Evolutionary conservation across 1,139 yeast species (phyloP), one percentile per base, ranked within the genome.

Genomic region (Yamadazyma conglobata): DNA sequence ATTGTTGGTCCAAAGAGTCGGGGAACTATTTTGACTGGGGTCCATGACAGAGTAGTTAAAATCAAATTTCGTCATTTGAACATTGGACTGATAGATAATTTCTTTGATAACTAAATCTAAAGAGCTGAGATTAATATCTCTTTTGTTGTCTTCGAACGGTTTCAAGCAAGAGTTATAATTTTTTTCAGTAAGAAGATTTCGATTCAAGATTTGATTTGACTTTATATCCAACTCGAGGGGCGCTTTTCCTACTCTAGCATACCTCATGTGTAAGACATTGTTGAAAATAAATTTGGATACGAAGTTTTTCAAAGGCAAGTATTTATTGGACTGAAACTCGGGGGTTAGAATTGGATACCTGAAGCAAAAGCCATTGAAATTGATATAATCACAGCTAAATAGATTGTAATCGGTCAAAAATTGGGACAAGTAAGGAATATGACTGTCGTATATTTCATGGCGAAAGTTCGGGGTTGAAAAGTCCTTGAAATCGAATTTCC

Each of bases 331-430:
- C 6, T 18, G 22, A 6, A 10, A 10, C 3, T 15, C 25, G 5
- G 25, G 25, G 10, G n/a, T 19, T 5, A 64, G 37, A 2, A 72
- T 28, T 0, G 79, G 78, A 7, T 50, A 44, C 28, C 78, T 46
- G 50, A 70, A 69, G 33, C 52, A 60, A 24, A 56, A 50, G 2
- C 47, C 31, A 19, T 42, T 35, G 36, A 71, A 33, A 14, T 67
- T 60, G 21, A 91, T 40, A 88, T 93, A 83, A 5, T 82, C 80
- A 54, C 96, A 86, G 1, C 96, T 94, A 52, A 72, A 86, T 22
- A 89, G 57, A 48, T 89, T 89, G 55, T 71, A 87, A 49, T 93
- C 98, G 0, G 86, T 67, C 23, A 86, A 56, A 49, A 91, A 87
- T 48, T 91, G 96, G 12, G 87, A 55, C 1, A 74, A 52, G 46